phyloP scores from a whole-genome alignment of 1,284 basidiomycete genomes.

The Pseudozyma pruni region DNA sequence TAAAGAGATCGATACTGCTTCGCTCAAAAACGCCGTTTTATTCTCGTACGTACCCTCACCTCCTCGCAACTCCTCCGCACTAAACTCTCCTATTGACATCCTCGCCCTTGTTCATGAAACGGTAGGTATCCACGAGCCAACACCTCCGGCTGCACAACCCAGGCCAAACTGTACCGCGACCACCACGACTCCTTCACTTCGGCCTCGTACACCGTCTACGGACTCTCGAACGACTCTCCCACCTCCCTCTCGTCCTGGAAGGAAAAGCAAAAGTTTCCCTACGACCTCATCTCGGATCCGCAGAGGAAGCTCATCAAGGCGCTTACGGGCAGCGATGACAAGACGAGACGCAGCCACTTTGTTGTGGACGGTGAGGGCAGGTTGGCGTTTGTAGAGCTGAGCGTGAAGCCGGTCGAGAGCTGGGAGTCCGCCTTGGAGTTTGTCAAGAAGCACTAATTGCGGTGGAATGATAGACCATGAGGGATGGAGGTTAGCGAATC shows the following conservation, averaged over 20 bases:
- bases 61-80: neutral
- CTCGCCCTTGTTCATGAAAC: neutral
- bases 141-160: slow-evolving; percentile 58
- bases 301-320: slow-evolving; percentile 80
- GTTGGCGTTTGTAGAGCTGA: slow-evolving; percentile 39
- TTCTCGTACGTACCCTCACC: slow-evolving; percentile 30
- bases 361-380: slow-evolving; percentile 55
- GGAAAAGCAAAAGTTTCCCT: slow-evolving; percentile 79
- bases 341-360: slow-evolving; percentile 72
- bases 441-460: slow-evolving; percentile 11
- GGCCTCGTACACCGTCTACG: slow-evolving; percentile 81
- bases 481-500: slow-evolving; percentile 6
- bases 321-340: slow-evolving; percentile 80
- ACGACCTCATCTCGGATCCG: slow-evolving; percentile 86
- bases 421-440: slow-evolving; percentile 21
- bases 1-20: slow-evolving; percentile 8
- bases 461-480: neutral
- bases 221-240: slow-evolving; percentile 84
- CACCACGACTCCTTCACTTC: slow-evolving; percentile 78
- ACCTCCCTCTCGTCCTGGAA: slow-evolving; percentile 73
- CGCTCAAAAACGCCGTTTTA: slow-evolving; percentile 30
- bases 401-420: slow-evolving; percentile 58
- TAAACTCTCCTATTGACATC: slow-evolving; percentile 66
- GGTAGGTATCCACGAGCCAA: slow-evolving; percentile 50
- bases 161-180: slow-evolving; percentile 74